Percentiles rank a stretch among this genome's conserved stretches.
These are phyloP conservation scores for Lactifluus subvellereus DNA, from an alignment of 768 basidiomycete species.

Conservation along the genomic window DNA sequence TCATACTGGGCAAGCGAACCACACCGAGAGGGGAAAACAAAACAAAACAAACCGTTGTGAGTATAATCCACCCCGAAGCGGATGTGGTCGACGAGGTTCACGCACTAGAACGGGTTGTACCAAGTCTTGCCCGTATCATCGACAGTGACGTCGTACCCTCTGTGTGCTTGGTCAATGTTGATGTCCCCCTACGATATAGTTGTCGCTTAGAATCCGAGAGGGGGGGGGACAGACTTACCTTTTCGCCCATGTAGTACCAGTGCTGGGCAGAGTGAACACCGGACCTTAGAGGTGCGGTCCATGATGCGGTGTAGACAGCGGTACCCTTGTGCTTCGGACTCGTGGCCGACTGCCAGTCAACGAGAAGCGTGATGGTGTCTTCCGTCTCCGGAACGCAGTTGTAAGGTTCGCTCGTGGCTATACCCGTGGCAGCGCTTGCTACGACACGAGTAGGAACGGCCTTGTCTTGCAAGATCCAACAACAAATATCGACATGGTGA, in stretches of 20 bases:
- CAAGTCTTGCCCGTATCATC: slow-evolving; percentile 81
- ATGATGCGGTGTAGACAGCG: slow-evolving; percentile 88
- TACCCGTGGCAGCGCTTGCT: slow-evolving; percentile 85
- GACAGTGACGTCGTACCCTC: slow-evolving; percentile 85
- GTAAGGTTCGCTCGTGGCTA: slow-evolving; percentile 84
- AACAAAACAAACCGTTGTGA: background rate
- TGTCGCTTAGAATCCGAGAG: background rate
- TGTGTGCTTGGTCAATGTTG: slow-evolving; percentile 87
- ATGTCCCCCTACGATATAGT: slow-evolving; percentile 67
- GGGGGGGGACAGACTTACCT: slow-evolving; percentile 39
- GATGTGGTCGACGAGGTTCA: slow-evolving; percentile 20
- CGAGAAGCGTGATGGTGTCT: slow-evolving; percentile 91
- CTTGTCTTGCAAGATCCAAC: slow-evolving; percentile 75
- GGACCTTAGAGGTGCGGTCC: slow-evolving; percentile 87
- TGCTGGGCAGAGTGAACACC: slow-evolving; percentile 90
- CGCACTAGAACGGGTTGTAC: slow-evolving; percentile 91
- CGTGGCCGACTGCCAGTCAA: slow-evolving; percentile 84
- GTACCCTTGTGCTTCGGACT: slow-evolving; percentile 76
- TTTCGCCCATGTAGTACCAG: slow-evolving; percentile 95
- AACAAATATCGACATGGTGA: slow-evolving; percentile 88
- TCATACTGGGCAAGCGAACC: slow-evolving; percentile 55
- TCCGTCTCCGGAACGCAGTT: slow-evolving; percentile 84
- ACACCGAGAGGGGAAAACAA: background rate
- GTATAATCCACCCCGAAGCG: background rate
- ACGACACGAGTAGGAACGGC: slow-evolving; percentile 81